Base-by-base conservation (phyloP, 2,329 filamentous ascomycete species). In the Beauveria medogensis region DNA sequence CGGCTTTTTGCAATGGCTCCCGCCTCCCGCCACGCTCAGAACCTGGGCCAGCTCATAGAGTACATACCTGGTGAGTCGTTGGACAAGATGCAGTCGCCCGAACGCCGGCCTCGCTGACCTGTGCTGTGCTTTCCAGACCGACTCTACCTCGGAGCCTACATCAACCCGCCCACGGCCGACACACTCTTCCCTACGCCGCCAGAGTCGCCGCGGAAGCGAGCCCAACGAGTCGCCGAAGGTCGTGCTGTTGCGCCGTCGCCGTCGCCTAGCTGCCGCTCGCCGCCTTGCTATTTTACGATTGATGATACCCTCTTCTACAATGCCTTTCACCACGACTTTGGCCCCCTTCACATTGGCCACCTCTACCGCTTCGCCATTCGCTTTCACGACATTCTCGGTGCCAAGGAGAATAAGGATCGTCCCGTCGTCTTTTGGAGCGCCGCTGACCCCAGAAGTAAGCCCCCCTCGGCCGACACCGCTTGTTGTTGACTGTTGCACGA, bases 321-420 rank as follows among this genome's bases (percentile, higher is more conserved):
- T 74, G 92, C 93, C 37, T 99, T 99, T 76, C 92, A 97, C 77
- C 92, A 95, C 70, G 94, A 99, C 77, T 99, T 99, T 74, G 94
- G 94, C 69, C 94, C 94, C 69, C 81, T 99, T 63, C 94, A 99
- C 78, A 96, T 99, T 67, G 94, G 94, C 28, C 94, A 99, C 73
- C 80, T 99, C 46, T 99, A 97, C 80, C 86, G 94, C 64, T 99
- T 97, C 74, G 93, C 94, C 5, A 90, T 97, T 59, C 88, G 93
- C 69, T 91, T 99, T 72, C 94, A 99, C 72, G 93, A 97, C 69
- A 91, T 97, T 52, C 82, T 99, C 41, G 93, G 91, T 18, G 91
- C 92, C 62, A 91, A 92, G 65, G 90, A 91, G 69, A 97, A 96
- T 75, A 90, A 92, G 77, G 87, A 92, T 65, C 83, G 91, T 53